A percentile compares a stretch with the other conserved stretches of the same genome.
Conservation (phyloP, 805 yeast species). For the Ogataea naganishii region DNA sequence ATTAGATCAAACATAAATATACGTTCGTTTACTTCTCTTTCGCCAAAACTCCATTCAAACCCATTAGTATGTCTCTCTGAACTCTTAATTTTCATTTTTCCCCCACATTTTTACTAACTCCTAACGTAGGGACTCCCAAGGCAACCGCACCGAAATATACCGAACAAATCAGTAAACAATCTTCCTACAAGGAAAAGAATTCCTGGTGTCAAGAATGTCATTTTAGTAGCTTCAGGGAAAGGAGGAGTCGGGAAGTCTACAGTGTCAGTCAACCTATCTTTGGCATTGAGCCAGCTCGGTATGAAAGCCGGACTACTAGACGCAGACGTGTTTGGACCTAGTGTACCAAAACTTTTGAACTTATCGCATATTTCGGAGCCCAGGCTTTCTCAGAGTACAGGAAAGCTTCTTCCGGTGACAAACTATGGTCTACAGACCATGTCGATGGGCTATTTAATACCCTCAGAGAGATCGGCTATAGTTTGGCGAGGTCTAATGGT, state of each 20-base stretch:
- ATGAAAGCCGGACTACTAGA: conserved; percentile 63
- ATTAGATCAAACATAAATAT: too few species aligned
- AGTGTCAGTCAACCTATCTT: conserved; percentile 60
- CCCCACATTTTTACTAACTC: conserved; percentile 1
- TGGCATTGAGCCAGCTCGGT: conserved; percentile 46
- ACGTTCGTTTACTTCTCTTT: too few species aligned
- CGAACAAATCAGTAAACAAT: conserved; percentile 31
- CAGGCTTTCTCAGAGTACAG: conserved; percentile 32
- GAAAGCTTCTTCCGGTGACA: conserved; percentile 54
- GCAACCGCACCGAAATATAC: too few species aligned
- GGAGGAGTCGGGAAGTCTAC: conserved; percentile 84
- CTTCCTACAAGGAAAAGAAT: conserved; percentile 48
- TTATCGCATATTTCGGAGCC: conserved; percentile 57
- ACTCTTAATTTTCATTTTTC: conserved; percentile 1
- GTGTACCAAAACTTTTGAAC: conserved; percentile 65
- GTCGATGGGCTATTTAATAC: conserved; percentile 84
- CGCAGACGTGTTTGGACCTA: conserved; percentile 81
- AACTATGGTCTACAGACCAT: conserved; percentile 75
- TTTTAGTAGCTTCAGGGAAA: conserved; percentile 68
- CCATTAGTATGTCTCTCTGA: conserved; percentile 39
- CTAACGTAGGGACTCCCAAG: conserved; percentile 32
- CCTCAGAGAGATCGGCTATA: conserved; percentile 54
- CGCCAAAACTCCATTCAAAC: conserved; percentile 34
- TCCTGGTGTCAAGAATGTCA: conserved; percentile 50
- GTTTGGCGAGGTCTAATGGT: conserved; percentile 87